These are phyloP conservation scores for Dactylorhiza incarnata DNA, from an alignment of 106 monocot genomes.

Conservation along the genomic window DNA sequence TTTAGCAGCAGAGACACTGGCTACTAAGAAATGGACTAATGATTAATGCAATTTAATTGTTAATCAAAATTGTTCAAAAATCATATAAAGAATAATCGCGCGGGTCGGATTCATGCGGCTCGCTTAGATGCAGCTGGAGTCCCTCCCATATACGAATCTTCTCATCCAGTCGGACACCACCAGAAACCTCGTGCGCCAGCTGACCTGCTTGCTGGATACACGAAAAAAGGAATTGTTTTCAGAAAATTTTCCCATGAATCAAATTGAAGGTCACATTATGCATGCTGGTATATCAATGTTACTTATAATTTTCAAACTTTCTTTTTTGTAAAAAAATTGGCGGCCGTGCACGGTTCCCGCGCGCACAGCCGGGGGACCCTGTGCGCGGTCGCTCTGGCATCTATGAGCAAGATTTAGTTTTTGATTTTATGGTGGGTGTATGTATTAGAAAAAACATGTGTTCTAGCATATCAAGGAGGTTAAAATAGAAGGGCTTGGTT, in stretches of 20 bases:
- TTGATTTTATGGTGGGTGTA: too few species aligned
- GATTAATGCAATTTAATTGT: neutral
- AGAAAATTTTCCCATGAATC: neutral
- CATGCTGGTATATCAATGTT: neutral
- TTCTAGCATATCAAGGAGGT: too few species aligned
- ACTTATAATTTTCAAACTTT: neutral
- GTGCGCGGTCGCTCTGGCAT: too few species aligned
- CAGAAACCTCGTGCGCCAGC: slow-evolving; percentile 56
- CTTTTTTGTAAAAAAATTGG: neutral
- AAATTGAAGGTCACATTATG: neutral
- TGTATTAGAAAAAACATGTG: too few species aligned
- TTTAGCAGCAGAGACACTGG: neutral
- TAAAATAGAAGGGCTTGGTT: too few species aligned
- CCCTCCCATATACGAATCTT: slow-evolving; percentile 47
- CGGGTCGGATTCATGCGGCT: neutral
- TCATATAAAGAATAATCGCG: neutral
- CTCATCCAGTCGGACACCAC: slow-evolving; percentile 53
- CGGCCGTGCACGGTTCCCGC: too few species aligned
- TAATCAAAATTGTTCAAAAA: neutral
- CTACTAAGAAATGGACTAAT: neutral
- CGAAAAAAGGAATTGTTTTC: neutral
- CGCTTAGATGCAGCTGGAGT: slow-evolving; percentile 45
- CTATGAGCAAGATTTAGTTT: too few species aligned
- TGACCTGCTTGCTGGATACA: slow-evolving; percentile 52
- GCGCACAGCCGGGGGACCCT: too few species aligned